Percentiles rank a stretch among this genome's conserved stretches.
Evolutionary conservation across 2,329 filamentous ascomycete species (phyloP).

Genomic region (Curvularia sp.): DNA sequence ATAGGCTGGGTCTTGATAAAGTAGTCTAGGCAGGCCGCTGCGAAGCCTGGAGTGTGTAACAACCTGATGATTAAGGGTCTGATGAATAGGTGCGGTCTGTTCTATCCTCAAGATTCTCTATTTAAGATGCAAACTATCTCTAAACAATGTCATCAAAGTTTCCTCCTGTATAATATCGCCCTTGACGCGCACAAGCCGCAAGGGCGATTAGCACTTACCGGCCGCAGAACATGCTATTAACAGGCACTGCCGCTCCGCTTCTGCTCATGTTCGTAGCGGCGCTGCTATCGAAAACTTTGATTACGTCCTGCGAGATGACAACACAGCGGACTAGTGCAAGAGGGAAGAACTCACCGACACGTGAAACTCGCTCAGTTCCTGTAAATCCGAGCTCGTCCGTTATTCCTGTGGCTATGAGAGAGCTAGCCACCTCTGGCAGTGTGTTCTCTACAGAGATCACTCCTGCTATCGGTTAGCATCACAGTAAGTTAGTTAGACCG

Average conservation of each 20-base stretch:
- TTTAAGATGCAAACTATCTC: neutral
- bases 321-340: neutral
- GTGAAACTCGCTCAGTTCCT: conserved; percentile 3
- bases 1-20: neutral
- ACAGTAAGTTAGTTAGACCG: neutral
- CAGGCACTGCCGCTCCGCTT: neutral
- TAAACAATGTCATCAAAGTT: neutral
- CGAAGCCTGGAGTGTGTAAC: no score
- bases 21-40: neutral
- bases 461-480: neutral
- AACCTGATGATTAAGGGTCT: no score
- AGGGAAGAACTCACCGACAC: conserved; percentile 3
- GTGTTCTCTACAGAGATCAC: neutral
- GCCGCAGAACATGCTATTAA: neutral
- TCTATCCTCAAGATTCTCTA: neutral
- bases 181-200: no score
- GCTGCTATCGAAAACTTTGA: conserved; percentile 3
- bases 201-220: neutral
- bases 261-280: neutral
- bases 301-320: neutral
- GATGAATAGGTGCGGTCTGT: no score
- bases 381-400: conserved; percentile 2
- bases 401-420: conserved; percentile 4
- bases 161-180: no score
- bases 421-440: neutral